These are phyloP conservation scores for Microbotryomycetes sp. DNA, from an alignment of 1,284 basidiomycete species.

Conservation along the genomic window DNA sequence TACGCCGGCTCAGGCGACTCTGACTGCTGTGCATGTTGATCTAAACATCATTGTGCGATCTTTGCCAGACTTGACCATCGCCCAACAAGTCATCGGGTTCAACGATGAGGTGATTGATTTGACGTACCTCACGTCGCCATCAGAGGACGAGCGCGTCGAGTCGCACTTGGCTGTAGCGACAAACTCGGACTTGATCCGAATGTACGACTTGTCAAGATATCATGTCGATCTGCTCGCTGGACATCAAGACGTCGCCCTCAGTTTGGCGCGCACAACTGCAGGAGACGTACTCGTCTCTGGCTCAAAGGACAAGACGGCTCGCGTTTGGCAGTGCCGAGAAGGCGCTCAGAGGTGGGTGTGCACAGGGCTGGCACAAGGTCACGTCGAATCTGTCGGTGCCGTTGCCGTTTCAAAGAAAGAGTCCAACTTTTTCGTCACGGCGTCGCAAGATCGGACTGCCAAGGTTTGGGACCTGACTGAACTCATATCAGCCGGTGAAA, in stretches of 20 bases:
- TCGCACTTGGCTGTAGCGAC: constrained; percentile 85
- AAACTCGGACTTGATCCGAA: constrained; percentile 83
- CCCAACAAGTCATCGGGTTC: constrained; percentile 90
- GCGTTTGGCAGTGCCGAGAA: constrained; percentile 61
- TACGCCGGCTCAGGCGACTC: constrained; percentile 53
- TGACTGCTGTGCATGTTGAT: constrained; percentile 91
- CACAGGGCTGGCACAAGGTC: constrained; percentile 82
- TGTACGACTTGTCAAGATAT: constrained; percentile 59
- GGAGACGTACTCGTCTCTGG: constrained; percentile 76
- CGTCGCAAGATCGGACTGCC: constrained; percentile 92
- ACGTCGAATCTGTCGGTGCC: constrained; percentile 89
- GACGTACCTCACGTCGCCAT: constrained; percentile 53
- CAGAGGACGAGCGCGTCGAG: constrained; percentile 43
- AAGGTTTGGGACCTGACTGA: constrained; percentile 90
- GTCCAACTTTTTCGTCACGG: constrained; percentile 74
- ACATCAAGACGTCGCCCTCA: constrained; percentile 86
- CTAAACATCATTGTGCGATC: constrained; percentile 92
- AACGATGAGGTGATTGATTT: constrained; percentile 97
- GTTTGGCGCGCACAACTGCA: constrained; percentile 62
- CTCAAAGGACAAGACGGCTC: constrained; percentile 81
- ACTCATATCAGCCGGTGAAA: constrained; percentile 40
- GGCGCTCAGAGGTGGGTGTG: constrained; percentile 55
- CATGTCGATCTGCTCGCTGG: constrained; percentile 77
- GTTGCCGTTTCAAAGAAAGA: constrained; percentile 63
- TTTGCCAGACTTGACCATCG: constrained; percentile 53